Evolutionary conservation across 2,329 filamentous ascomycete genomes (phyloP).

Genomic region (Polytolypa hystricis): DNA sequence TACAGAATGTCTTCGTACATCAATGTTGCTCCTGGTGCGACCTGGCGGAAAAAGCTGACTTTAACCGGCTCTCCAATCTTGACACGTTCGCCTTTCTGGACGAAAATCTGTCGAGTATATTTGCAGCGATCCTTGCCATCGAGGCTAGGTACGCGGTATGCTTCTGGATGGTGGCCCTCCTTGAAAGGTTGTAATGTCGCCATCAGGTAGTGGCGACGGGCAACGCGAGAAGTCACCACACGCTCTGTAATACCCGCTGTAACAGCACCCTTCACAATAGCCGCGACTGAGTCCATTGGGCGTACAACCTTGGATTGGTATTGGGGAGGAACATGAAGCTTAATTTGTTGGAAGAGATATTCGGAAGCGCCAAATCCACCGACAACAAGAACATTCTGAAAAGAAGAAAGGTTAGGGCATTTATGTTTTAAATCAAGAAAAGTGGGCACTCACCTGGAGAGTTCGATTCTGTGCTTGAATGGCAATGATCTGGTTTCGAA

Average conservation of each 20-base stretch:
- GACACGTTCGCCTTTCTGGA: constrained; percentile 95
- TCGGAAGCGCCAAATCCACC: constrained; percentile 97
- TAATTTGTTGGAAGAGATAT: constrained; percentile 99
- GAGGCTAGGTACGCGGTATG: constrained; percentile 90
- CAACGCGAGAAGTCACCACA: constrained; percentile 92
- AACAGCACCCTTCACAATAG: constrained; percentile 96
- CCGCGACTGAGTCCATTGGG: constrained; percentile 96
- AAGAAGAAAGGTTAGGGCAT: constrained; percentile 3
- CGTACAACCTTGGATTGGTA: constrained; percentile 97
- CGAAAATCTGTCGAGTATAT: constrained; percentile 95
- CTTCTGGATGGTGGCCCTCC: constrained; percentile 95
- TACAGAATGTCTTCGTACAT: constrained; percentile 99
- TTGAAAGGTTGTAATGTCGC: constrained; percentile 97
- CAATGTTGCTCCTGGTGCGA: constrained; percentile 88
- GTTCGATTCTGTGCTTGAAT: constrained; percentile 94
- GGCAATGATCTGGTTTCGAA: constrained; percentile 96
- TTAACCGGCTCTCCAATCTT: constrained; percentile 99
- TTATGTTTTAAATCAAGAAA: background rate
- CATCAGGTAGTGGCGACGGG: constrained; percentile 97
- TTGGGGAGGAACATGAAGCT: constrained; percentile 92
- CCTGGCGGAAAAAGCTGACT: constrained; percentile 96
- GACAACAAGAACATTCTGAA: constrained; percentile 80
- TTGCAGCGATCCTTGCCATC: constrained; percentile 98
- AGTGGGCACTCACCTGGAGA: constrained; percentile 51
- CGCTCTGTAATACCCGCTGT: constrained; percentile 96